Evolutionary conservation across 164 flowering plant species (phyloP).

Genomic region (Umbellularia californica): DNA sequence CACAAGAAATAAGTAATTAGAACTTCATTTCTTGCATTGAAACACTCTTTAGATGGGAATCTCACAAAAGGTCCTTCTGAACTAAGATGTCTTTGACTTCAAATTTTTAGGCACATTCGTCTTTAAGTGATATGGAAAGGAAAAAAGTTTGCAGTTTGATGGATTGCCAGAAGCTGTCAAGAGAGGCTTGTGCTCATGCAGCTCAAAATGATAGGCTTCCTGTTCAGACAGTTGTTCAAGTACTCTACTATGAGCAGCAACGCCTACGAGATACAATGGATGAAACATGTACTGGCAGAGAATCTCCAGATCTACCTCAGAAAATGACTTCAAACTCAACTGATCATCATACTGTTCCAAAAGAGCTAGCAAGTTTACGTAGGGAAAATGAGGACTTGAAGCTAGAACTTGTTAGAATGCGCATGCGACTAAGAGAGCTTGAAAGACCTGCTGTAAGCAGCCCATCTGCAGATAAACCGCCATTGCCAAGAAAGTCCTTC

Average conservation of each 20-base stretch:
- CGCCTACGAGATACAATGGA: constrained; percentile 68
- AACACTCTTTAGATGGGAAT: neutral
- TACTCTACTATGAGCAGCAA: constrained; percentile 93
- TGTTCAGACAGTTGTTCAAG: constrained; percentile 90
- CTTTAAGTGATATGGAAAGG: constrained; percentile 71
- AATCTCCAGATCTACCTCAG: constrained; percentile 31
- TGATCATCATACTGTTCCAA: constrained; percentile 26
- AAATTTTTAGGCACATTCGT: constrained; percentile 74
- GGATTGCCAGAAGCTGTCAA: constrained; percentile 89
- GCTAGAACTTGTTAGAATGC: constrained; percentile 58
- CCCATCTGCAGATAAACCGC: constrained; percentile 17
- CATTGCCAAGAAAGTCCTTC: constrained; percentile 56
- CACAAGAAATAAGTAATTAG: too few species aligned
- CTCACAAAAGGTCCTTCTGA: neutral
- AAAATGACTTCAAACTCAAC: constrained; percentile 27
- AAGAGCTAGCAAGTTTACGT: constrained; percentile 47
- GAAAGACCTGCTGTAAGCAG: constrained; percentile 32
- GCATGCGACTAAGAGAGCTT: constrained; percentile 58
- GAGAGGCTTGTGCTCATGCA: constrained; percentile 96
- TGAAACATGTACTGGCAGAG: constrained; percentile 18
- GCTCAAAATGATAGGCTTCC: constrained; percentile 95
- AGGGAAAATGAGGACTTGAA: constrained; percentile 82
- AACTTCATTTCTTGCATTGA: too few species aligned
- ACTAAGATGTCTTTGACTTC: neutral
- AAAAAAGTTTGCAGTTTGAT: constrained; percentile 89